These are phyloP conservation scores for Hypoxylon sp. DNA, from an alignment of 2,329 filamentous ascomycete species.

Conservation along the genomic window DNA sequence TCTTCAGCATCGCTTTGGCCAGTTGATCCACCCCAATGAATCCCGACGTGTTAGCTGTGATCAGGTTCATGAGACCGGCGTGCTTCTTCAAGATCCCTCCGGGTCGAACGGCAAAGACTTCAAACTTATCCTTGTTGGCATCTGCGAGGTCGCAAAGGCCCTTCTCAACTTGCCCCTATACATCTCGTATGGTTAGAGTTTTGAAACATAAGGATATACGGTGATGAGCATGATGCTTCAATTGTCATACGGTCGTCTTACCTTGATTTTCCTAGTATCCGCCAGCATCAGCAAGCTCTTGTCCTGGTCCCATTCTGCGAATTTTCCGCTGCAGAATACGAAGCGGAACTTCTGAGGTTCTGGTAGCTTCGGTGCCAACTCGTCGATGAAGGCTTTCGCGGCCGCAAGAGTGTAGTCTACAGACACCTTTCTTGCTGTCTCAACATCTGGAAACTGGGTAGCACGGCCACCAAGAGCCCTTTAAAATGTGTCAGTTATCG, in stretches of 20 bases:
- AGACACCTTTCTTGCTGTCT: conserved; percentile 65
- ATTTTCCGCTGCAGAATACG: conserved; percentile 60
- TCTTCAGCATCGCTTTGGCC: conserved; percentile 56
- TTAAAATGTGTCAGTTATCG: conserved; percentile 4
- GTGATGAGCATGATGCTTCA: background rate
- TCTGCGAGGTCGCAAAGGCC: conserved; percentile 58
- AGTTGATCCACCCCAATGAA: conserved; percentile 57
- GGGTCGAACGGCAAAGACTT: conserved; percentile 58
- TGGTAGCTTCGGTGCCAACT: conserved; percentile 53
- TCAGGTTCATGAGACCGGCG: conserved; percentile 48
- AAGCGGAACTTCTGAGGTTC: conserved; percentile 58
- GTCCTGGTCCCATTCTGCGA: conserved; percentile 54
- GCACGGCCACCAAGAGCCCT: conserved; percentile 62
- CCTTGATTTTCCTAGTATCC: conserved; percentile 58
- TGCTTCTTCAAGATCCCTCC: conserved; percentile 52
- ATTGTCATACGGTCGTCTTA: conserved; percentile 19
- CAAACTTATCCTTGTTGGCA: conserved; percentile 53
- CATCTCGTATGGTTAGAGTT: conserved; percentile 16
- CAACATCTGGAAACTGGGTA: conserved; percentile 65
- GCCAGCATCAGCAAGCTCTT: conserved; percentile 56
- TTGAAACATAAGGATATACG: background rate
- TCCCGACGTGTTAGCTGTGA: conserved; percentile 50
- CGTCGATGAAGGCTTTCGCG: conserved; percentile 67
- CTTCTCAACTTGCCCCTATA: conserved; percentile 58
- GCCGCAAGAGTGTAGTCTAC: conserved; percentile 72